These are phyloP conservation scores for Quercus dentata DNA, from an alignment of 306 rosid species.

Conservation along the genomic window DNA sequence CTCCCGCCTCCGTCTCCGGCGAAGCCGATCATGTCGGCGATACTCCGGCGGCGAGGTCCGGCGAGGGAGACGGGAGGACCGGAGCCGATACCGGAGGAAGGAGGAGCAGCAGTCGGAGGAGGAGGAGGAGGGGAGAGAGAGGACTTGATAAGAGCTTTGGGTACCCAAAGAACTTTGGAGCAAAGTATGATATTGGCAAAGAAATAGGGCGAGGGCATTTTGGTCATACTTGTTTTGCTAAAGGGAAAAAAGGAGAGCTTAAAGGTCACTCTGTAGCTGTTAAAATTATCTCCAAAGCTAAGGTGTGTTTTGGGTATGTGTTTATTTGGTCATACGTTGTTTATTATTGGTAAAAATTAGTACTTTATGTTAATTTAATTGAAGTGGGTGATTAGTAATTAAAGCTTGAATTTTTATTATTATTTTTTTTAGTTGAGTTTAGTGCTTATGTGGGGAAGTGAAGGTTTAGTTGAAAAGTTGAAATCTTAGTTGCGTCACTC, in stretches of 20 bases:
- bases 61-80: constrained; percentile 65
- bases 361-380: background rate
- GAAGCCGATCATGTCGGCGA: constrained; percentile 86
- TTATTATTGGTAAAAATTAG: background rate
- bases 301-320: constrained; percentile 43
- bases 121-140: constrained; percentile 45
- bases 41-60: constrained; percentile 57
- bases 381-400: background rate
- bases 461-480: background rate
- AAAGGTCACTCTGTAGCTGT: constrained; percentile 89
- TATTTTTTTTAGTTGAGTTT: background rate
- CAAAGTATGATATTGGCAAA: constrained; percentile 79
- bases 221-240: constrained; percentile 94
- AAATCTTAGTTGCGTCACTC: background rate
- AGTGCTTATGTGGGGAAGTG: background rate
- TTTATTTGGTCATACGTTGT: background rate
- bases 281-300: constrained; percentile 88
- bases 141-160: constrained; percentile 87
- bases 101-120: background rate
- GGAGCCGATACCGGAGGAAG: constrained; percentile 86
- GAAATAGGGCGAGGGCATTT: constrained; percentile 98
- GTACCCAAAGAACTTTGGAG: constrained; percentile 74
- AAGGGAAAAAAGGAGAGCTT: constrained; percentile 80
- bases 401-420: background rate
- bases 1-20: constrained; percentile 97